phyloP scores from a whole-genome alignment of 768 basidiomycete species.

The Lactifluus pinguis region DNA sequence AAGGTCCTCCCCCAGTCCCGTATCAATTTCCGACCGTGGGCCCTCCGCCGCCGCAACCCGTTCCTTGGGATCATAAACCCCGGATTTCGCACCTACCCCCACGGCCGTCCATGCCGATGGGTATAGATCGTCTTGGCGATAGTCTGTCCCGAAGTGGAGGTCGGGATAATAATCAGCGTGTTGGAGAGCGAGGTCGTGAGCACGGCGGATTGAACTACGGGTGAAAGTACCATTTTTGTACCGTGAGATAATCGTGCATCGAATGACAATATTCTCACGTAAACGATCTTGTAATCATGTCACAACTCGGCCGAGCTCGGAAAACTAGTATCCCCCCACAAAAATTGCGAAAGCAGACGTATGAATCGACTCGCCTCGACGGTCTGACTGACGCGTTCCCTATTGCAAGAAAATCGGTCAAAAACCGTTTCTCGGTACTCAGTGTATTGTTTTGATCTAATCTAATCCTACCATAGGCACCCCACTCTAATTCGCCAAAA shows the following conservation, averaged over 20 bases:
- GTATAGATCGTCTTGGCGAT: conserved; percentile 1
- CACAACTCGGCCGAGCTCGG: not conserved
- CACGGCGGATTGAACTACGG: conserved; percentile 27
- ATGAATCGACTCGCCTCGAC: not conserved
- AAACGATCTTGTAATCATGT: not conserved
- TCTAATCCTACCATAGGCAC: conserved; percentile 2
- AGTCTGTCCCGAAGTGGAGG: conserved; percentile 8
- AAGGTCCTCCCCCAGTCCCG: conserved; percentile 15
- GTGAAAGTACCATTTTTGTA: conserved; percentile 13
- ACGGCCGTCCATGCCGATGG: conserved; percentile 20
- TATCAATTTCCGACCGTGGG: conserved; percentile 2
- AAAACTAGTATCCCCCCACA: not conserved
- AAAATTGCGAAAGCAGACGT: conserved; percentile 5
- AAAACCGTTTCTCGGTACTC: not conserved
- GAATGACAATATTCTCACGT: not conserved
- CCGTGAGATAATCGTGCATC: not conserved
- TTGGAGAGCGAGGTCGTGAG: conserved; percentile 17
- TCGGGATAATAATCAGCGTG: conserved; percentile 15
- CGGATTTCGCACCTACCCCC: conserved; percentile 17
- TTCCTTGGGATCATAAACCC: conserved; percentile 6
- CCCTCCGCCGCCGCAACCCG: not conserved
- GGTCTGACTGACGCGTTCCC: not conserved
- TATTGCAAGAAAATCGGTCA: not conserved
- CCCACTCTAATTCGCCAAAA: not conserved
- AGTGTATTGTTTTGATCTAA: not conserved